Evolutionary conservation across 768 basidiomycete species (phyloP).

Genomic region (Chalciporus chontae): DNA sequence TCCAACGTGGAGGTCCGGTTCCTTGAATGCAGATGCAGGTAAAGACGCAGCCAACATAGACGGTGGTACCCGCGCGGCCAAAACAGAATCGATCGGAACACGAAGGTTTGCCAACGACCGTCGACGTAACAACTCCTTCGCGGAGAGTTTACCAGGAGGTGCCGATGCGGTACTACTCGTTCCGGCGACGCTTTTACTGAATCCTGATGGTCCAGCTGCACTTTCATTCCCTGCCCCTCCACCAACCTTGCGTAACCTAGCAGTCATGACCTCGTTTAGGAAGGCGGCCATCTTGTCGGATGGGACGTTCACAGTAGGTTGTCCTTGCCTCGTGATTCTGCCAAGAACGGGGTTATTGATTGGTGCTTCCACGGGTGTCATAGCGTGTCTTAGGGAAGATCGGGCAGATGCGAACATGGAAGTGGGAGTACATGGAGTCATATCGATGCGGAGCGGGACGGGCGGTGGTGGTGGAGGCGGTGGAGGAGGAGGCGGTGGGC

Average conservation of each 20-base stretch:
- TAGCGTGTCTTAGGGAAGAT: conserved; percentile 56
- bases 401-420: conserved; percentile 56
- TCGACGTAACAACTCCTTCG: conserved; percentile 22
- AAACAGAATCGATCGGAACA: conserved; percentile 20
- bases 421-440: conserved; percentile 26
- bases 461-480: conserved; percentile 37
- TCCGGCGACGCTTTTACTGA: conserved; percentile 29
- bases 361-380: conserved; percentile 58
- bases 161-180: conserved; percentile 2
- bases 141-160: conserved; percentile 8
- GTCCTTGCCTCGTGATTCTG: conserved; percentile 45
- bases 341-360: conserved; percentile 47
- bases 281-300: conserved; percentile 84
- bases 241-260: conserved; percentile 57
- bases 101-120: conserved; percentile 27
- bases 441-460: conserved; percentile 30
- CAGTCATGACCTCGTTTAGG: conserved; percentile 75
- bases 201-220: conserved; percentile 24
- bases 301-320: conserved; percentile 68
- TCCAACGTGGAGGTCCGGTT: conserved; percentile 8
- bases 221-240: conserved; percentile 20
- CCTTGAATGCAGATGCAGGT: conserved; percentile 2
- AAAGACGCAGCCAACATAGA: neutral
- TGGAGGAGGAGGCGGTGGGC: conserved; percentile 26
- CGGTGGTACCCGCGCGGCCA: conserved; percentile 19